Percentiles rank a stretch among this genome's conserved stretches.
Conservation (phyloP, 2,329 filamentous ascomycete species). For the Neonectria ditissima region DNA sequence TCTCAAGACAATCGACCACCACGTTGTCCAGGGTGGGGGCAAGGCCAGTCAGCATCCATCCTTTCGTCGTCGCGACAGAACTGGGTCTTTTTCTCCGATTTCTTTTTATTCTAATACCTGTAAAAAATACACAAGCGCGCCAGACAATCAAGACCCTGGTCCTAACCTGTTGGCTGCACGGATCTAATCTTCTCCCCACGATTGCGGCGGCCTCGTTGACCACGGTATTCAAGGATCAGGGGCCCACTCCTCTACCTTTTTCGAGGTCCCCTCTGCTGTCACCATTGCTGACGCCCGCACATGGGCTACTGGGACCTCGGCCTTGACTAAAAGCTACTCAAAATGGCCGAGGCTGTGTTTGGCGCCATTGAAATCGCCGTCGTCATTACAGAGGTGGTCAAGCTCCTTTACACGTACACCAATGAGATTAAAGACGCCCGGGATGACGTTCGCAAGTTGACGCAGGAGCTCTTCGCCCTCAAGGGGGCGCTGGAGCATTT, state of each 20-base stretch:
- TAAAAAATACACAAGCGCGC: not conserved
- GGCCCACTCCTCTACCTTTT: too few species aligned
- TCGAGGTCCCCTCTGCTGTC: too few species aligned
- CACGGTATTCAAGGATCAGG: too few species aligned
- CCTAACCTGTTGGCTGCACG: not conserved
- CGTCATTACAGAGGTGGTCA: constrained; percentile 33
- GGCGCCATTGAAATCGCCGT: constrained; percentile 36
- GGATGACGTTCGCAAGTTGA: constrained; percentile 40
- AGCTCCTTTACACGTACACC: constrained; percentile 35
- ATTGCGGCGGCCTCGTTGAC: not conserved
- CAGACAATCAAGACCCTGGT: not conserved
- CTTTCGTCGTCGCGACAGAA: not conserved
- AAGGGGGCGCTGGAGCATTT: constrained; percentile 40
- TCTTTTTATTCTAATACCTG: not conserved
- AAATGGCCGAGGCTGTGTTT: constrained; percentile 36
- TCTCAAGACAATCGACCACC: not conserved
- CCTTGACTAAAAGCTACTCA: not conserved
- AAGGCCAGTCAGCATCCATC: not conserved
- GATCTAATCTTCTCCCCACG: not conserved
- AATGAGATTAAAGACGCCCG: constrained; percentile 36
- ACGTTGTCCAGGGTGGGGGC: not conserved
- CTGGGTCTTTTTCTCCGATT: not conserved
- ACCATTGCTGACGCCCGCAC: not conserved
- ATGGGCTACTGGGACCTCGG: not conserved
- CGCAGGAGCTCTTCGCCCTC: constrained; percentile 42